These are phyloP conservation scores for Clathrospora elynae DNA, from an alignment of 2,329 filamentous ascomycete species.

Conservation along the genomic window DNA sequence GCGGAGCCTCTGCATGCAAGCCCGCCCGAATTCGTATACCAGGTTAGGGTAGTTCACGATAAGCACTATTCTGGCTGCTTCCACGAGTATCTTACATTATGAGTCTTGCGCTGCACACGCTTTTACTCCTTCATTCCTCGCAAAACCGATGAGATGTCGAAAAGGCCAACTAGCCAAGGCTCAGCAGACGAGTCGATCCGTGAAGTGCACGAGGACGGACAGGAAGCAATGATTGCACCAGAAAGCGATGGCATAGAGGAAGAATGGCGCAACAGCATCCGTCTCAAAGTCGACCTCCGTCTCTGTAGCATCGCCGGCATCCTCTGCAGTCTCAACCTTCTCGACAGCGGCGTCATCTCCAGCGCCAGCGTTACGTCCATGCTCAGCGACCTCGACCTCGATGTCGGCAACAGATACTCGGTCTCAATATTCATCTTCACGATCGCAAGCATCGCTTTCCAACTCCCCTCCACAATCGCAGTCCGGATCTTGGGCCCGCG, in stretches of 20 bases:
- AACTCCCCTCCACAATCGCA: conserved; percentile 70
- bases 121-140: conserved; percentile 2
- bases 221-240: conserved; percentile 9
- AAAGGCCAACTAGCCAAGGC: conserved; percentile 19
- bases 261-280: conserved; percentile 55
- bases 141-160: conserved; percentile 19
- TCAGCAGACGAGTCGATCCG: conserved; percentile 20
- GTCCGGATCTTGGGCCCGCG: conserved; percentile 69
- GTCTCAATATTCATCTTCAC: conserved; percentile 77
- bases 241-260: conserved; percentile 19
- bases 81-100: conserved; percentile 9
- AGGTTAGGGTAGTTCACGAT: conserved; percentile 13
- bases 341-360: conserved; percentile 72
- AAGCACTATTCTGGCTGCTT: conserved; percentile 20
- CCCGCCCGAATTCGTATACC: conserved; percentile 13
- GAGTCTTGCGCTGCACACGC: conserved; percentile 1
- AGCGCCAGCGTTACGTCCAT: conserved; percentile 72
- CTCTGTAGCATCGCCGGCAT: conserved; percentile 73
- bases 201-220: conserved; percentile 21
- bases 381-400: conserved; percentile 65
- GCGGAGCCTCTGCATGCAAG: conserved; percentile 16
- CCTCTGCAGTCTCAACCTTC: conserved; percentile 70
- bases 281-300: conserved; percentile 68
- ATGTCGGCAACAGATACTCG: conserved; percentile 67
- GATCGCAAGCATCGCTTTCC: conserved; percentile 68